Conservation (phyloP, 1,284 basidiomycete species). For the Trichosporon coremiiforme region DNA sequence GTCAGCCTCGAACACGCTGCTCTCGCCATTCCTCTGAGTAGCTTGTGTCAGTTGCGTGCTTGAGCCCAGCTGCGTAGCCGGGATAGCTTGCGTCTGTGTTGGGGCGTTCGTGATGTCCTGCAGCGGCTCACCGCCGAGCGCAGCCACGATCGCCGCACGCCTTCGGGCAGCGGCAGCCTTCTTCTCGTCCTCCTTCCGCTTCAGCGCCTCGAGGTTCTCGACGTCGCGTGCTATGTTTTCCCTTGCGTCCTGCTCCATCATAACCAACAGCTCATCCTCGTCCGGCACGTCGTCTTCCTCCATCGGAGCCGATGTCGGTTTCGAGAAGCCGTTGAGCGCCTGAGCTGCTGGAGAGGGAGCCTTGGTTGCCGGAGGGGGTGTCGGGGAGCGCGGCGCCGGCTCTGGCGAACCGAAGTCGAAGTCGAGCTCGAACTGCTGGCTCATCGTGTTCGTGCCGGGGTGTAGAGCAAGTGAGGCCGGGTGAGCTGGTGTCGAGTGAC, state of each 20-base stretch:
- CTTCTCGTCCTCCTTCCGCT: not conserved
- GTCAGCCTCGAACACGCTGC: conserved; percentile 14
- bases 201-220: conserved; percentile 7
- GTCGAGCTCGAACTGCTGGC: conserved; percentile 16
- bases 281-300: conserved; percentile 8
- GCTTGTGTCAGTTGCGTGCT: not conserved
- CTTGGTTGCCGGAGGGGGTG: not conserved
- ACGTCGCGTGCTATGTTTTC: conserved; percentile 3
- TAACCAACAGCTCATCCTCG: conserved; percentile 37
- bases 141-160: conserved; percentile 20
- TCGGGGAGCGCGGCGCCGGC: not conserved
- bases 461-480: not conserved
- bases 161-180: conserved; percentile 12
- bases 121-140: not conserved
- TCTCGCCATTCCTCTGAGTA: not conserved
- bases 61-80: not conserved
- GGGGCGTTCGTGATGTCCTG: not conserved
- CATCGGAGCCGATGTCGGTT: not conserved
- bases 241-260: conserved; percentile 35
- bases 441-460: not conserved
- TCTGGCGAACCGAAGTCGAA: conserved; percentile 11
- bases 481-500: not conserved
- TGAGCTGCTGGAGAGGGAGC: not conserved
- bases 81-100: not conserved
- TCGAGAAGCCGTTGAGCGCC: conserved; percentile 2